Evolutionary conservation across 805 yeast species (phyloP).

Genomic region (Zygotorulaspora danielsina): DNA sequence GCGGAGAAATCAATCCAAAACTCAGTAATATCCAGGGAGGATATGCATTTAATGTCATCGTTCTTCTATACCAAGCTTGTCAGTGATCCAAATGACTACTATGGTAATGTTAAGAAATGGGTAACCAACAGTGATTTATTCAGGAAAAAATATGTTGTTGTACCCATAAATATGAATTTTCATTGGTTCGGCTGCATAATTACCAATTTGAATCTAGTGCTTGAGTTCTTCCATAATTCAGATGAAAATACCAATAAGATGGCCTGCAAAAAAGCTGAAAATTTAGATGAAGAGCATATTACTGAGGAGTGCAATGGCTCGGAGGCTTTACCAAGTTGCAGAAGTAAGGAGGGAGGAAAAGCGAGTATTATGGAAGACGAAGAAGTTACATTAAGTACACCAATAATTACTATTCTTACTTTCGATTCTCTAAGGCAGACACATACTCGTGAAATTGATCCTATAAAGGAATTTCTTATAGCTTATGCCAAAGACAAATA

Average conservation of each 20-base stretch:
- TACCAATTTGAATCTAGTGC: constrained; percentile 42
- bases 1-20: constrained; percentile 38
- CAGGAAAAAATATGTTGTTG: constrained; percentile 54
- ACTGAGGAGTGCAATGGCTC: neutral
- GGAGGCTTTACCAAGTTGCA: neutral
- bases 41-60: constrained; percentile 65
- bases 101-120: constrained; percentile 72
- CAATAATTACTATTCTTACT: constrained; percentile 45
- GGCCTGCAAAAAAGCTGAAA: constrained; percentile 1
- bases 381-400: constrained; percentile 19
- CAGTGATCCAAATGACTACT: constrained; percentile 42
- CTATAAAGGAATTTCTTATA: constrained; percentile 55
- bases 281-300: neutral
- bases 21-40: constrained; percentile 32
- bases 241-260: neutral
- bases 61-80: constrained; percentile 72
- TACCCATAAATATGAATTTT: constrained; percentile 74
- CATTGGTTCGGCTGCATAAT: constrained; percentile 91
- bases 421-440: constrained; percentile 70
- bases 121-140: constrained; percentile 61
- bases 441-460: constrained; percentile 49
- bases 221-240: constrained; percentile 14
- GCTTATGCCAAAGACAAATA: constrained; percentile 68
- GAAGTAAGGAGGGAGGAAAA: constrained; percentile 1
- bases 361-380: constrained; percentile 9